Percentiles rank a stretch among this genome's conserved stretches.
Conservation (phyloP, 805 yeast genomes). For the Metschnikowia chrysomelidarum region DNA sequence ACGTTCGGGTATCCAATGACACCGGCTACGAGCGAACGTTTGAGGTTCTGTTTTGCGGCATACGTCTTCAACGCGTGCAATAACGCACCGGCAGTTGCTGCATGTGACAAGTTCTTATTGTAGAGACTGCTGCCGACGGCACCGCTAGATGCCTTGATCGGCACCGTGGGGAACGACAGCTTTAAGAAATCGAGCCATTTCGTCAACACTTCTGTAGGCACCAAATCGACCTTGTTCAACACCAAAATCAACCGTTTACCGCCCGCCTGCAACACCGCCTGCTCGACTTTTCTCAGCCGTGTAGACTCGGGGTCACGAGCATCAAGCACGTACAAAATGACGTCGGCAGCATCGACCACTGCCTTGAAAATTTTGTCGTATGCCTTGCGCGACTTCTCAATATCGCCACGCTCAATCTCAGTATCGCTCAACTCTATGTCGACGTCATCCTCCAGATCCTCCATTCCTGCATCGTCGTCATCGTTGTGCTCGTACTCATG, state of each 20-base stretch:
- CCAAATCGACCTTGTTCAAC: conserved; percentile 87
- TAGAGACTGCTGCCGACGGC: conserved; percentile 67
- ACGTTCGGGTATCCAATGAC: conserved; percentile 97
- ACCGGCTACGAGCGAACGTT: conserved; percentile 89
- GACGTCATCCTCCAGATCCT: conserved; percentile 37
- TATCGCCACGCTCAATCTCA: conserved; percentile 45
- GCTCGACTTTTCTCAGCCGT: conserved; percentile 87
- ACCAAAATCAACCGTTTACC: conserved; percentile 82
- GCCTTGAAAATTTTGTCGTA: conserved; percentile 92
- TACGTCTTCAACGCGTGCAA: conserved; percentile 81
- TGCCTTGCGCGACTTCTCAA: conserved; percentile 81
- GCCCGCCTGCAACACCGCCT: conserved; percentile 76
- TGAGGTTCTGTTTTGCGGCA: conserved; percentile 78
- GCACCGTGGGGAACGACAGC: conserved; percentile 86
- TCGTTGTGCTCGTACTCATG: conserved; percentile 63
- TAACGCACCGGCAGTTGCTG: conserved; percentile 69
- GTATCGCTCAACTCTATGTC: conserved; percentile 43
- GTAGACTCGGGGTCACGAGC: conserved; percentile 97
- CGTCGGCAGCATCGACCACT: conserved; percentile 91
- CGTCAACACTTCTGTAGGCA: conserved; percentile 80
- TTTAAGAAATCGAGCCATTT: conserved; percentile 81
- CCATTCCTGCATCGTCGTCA: conserved; percentile 28
- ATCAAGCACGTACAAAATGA: conserved; percentile 87
- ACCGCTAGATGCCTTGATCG: conserved; percentile 76
- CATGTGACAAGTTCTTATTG: conserved; percentile 69